Percentiles rank a stretch among this genome's conserved stretches.
These are phyloP conservation scores for Xylariaceae sp. DNA, from an alignment of 2,329 filamentous ascomycete species.

Conservation along the genomic window DNA sequence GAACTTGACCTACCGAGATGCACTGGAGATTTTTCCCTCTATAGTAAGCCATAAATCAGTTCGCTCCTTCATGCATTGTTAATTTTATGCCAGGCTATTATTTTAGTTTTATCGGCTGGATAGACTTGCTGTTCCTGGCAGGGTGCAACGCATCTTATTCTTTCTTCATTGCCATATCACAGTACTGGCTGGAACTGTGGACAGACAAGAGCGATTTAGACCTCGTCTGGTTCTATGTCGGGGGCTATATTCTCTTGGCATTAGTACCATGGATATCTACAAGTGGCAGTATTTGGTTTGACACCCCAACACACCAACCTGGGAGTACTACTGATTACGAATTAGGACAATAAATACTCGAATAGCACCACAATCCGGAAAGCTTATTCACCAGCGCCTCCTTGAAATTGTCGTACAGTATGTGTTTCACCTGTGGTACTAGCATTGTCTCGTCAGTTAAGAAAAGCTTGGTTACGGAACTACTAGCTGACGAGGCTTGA, in stretches of 20 bases:
- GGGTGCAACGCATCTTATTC: slow-evolving; percentile 35
- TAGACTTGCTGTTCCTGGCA: slow-evolving; percentile 38
- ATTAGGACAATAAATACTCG: slow-evolving; percentile 42
- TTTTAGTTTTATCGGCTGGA: slow-evolving; percentile 26
- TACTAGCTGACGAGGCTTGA: no score
- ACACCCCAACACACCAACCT: not conserved
- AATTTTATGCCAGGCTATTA: slow-evolving; percentile 15
- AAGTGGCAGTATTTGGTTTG: slow-evolving; percentile 44
- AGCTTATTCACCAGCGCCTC: slow-evolving; percentile 40
- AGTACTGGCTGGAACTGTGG: slow-evolving; percentile 49
- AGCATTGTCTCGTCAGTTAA: no score
- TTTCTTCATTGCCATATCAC: slow-evolving; percentile 46
- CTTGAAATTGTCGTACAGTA: slow-evolving; percentile 36
- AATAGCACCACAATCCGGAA: slow-evolving; percentile 47
- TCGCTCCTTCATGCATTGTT: not conserved
- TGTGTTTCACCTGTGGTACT: not conserved
- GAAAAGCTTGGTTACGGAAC: no score
- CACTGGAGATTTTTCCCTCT: slow-evolving; percentile 45
- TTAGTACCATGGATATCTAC: slow-evolving; percentile 46
- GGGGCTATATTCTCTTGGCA: slow-evolving; percentile 44
- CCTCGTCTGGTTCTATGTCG: slow-evolving; percentile 41
- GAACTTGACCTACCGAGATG: slow-evolving; percentile 31
- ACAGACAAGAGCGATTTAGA: slow-evolving; percentile 39
- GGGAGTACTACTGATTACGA: not conserved
- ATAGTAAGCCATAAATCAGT: slow-evolving; percentile 42